phyloP scores from a whole-genome alignment of 306 rosid genomes.

The Sesbania bispinosa region DNA sequence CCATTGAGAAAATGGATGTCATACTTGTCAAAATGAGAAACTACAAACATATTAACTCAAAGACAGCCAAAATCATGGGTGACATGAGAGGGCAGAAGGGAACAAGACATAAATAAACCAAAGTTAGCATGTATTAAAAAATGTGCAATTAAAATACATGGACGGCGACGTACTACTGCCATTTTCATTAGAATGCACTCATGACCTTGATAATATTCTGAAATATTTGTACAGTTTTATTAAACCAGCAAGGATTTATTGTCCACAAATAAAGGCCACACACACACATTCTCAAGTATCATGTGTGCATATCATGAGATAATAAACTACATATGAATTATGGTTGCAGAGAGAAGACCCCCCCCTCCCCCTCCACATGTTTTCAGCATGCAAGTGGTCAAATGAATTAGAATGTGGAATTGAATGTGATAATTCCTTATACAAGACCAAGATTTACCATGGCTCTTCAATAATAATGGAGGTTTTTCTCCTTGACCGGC shows the following conservation, averaged over 20 bases:
- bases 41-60: not conserved
- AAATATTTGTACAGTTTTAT: not conserved
- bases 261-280: not conserved
- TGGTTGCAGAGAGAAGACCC: not conserved
- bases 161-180: not conserved
- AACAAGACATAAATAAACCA: not conserved
- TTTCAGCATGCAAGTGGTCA: not conserved
- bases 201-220: not conserved
- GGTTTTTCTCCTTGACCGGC: conserved; percentile 77
- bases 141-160: not conserved
- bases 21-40: not conserved
- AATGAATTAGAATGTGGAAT: too few relatives aligned
- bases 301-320: not conserved
- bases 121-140: not conserved
- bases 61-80: not conserved
- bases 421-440: not conserved
- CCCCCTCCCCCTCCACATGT: not conserved
- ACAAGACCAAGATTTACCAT: conserved; percentile 50
- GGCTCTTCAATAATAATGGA: conserved; percentile 78
- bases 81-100: not conserved
- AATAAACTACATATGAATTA: not conserved
- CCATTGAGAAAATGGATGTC: not conserved
- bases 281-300: not conserved
- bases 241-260: not conserved
- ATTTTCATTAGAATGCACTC: not conserved